These are phyloP conservation scores for Didymella lethalis DNA, from an alignment of 2,329 filamentous ascomycete genomes.

Conservation along the genomic window DNA sequence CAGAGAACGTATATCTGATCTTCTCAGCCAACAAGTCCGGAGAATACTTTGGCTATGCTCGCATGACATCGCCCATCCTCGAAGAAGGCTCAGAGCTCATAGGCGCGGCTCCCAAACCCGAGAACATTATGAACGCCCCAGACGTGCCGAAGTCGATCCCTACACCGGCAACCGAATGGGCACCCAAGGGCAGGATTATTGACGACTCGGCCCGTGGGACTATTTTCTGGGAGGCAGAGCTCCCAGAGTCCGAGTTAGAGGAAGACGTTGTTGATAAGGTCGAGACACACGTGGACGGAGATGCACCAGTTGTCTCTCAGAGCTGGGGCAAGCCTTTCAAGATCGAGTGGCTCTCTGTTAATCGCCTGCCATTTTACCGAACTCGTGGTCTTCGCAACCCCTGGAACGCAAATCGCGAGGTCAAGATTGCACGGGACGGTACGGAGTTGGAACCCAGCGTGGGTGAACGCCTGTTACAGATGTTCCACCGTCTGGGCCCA, in stretches of 20 bases:
- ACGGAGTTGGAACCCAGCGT: conserved; percentile 89
- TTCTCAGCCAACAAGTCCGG: conserved; percentile 98
- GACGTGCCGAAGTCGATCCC: conserved; percentile 81
- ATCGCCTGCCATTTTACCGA: conserved; percentile 83
- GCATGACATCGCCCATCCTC: conserved; percentile 85
- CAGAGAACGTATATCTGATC: conserved; percentile 86
- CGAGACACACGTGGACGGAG: conserved; percentile 50
- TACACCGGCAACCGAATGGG: conserved; percentile 78
- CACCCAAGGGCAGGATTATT: conserved; percentile 85
- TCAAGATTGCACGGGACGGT: conserved; percentile 94
- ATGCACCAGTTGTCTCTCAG: conserved; percentile 56
- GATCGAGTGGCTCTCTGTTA: conserved; percentile 88
- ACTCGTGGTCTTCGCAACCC: conserved; percentile 88
- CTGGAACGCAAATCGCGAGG: conserved; percentile 93
- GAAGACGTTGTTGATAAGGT: conserved; percentile 55
- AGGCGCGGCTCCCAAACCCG: conserved; percentile 67
- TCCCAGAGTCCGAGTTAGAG: conserved; percentile 62
- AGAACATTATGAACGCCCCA: conserved; percentile 61
- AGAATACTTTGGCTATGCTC: conserved; percentile 94
- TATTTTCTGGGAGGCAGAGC: conserved; percentile 92
- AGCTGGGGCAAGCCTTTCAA: conserved; percentile 91
- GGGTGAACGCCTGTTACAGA: conserved; percentile 75
- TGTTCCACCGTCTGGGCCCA: conserved; percentile 68
- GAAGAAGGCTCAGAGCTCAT: conserved; percentile 66
- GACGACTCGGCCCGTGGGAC: conserved; percentile 93